Evolutionary conservation across 331 rosid species (phyloP).

Genomic region (Malus hybrid): DNA sequence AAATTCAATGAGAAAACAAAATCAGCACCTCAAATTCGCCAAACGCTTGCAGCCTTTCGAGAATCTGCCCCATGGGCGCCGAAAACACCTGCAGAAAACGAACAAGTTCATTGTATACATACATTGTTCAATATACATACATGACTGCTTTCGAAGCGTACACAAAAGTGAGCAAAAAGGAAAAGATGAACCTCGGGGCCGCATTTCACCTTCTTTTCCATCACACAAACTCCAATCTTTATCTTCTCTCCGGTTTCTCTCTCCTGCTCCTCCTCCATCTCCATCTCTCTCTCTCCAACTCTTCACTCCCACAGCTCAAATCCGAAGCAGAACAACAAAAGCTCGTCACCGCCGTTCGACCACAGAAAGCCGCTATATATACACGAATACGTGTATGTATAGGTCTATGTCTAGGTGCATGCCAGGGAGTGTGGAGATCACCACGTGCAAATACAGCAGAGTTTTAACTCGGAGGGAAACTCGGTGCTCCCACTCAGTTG

Average conservation of each 20-base stretch:
- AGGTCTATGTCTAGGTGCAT: neutral
- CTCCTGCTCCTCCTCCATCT: constrained; percentile 18
- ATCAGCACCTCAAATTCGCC: constrained; percentile 87
- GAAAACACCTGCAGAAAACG: constrained; percentile 43
- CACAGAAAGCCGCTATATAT: neutral
- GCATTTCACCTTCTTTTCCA: constrained; percentile 99
- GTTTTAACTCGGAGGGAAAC: neutral
- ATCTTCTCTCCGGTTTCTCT: constrained; percentile 31
- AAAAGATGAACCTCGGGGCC: constrained; percentile 50
- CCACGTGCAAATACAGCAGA: neutral
- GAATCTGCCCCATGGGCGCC: constrained; percentile 89
- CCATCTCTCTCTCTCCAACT: neutral
- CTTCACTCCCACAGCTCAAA: neutral
- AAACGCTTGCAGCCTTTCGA: constrained; percentile 75
- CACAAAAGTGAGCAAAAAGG: neutral
- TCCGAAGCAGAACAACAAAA: neutral
- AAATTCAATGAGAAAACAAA: neutral
- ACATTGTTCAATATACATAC: constrained; percentile 11
- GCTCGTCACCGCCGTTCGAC: constrained; percentile 14
- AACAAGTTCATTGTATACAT: neutral
- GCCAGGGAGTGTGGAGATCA: neutral
- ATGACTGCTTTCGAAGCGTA: neutral
- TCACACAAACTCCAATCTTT: constrained; percentile 84
- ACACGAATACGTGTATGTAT: neutral
- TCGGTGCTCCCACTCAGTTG: constrained; percentile 7